Conservation (phyloP, 106 monocot genomes). For the Phalaenopsis equestris region DNA sequence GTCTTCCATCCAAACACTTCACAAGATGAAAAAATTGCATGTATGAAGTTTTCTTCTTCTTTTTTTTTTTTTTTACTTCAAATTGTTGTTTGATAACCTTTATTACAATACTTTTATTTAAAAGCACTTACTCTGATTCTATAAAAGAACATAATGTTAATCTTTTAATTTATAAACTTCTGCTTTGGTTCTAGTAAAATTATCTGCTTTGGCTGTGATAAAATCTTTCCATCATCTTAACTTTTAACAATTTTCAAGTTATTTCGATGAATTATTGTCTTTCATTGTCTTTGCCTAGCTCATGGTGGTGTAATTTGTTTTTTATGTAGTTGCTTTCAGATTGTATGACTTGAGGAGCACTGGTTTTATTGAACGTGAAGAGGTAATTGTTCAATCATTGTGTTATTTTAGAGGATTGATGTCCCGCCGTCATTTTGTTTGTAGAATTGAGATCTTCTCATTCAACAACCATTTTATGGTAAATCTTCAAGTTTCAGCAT, state of each 20-base stretch:
- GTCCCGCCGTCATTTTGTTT: neutral
- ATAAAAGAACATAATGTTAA: neutral
- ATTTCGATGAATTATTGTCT: neutral
- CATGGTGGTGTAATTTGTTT: neutral
- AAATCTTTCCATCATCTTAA: neutral
- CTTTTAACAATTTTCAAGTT: neutral
- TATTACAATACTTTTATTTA: neutral
- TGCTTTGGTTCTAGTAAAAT: neutral
- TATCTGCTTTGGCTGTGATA: no score
- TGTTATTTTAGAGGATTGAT: neutral
- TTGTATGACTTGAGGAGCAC: conserved; percentile 64
- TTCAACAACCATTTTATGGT: neutral
- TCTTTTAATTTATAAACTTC: neutral
- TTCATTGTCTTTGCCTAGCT: neutral
- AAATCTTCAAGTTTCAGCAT: neutral
- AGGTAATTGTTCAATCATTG: conserved; percentile 27
- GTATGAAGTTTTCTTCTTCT: conserved; percentile 25
- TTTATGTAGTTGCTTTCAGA: conserved; percentile 60
- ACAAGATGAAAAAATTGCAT: conserved; percentile 52
- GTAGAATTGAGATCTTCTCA: neutral
- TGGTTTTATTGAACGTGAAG: conserved; percentile 62
- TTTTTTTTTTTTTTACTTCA: neutral
- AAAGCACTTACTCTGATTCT: neutral
- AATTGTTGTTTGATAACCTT: neutral
- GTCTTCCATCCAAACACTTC: conserved; percentile 74